A percentile compares a stretch with the other conserved stretches of the same genome.
phyloP scores from a whole-genome alignment of 2,329 filamentous ascomycete genomes.

The Alternaria consortialis region DNA sequence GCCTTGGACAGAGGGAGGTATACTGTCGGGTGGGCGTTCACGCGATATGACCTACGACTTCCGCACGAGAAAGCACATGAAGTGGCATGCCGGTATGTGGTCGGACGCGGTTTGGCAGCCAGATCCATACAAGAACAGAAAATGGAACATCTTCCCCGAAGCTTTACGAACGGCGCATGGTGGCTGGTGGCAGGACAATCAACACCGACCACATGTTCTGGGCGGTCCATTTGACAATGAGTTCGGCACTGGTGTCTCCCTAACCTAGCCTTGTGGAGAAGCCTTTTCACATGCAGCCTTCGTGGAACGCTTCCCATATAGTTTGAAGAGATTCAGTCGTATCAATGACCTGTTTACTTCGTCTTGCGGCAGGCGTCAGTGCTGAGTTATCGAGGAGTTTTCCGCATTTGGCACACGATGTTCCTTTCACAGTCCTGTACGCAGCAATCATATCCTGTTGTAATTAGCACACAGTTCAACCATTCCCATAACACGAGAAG shows the following conservation, averaged over 20 bases:
- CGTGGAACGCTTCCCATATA: slow-evolving; percentile 50
- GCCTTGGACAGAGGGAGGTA: slow-evolving; percentile 24
- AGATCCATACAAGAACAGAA: slow-evolving; percentile 27
- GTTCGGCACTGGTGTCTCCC: not conserved
- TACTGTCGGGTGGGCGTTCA: slow-evolving; percentile 25
- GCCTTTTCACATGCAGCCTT: slow-evolving; percentile 31
- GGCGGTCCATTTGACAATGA: slow-evolving; percentile 9
- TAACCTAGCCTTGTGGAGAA: not conserved
- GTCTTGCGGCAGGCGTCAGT: slow-evolving; percentile 43
- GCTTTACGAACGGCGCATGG: slow-evolving; percentile 39
- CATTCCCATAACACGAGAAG: not conserved
- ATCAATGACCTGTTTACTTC: slow-evolving; percentile 34
- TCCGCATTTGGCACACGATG: slow-evolving; percentile 45
- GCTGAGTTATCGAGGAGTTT: slow-evolving; percentile 39
- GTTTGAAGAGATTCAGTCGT: slow-evolving; percentile 28
- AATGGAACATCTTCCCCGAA: slow-evolving; percentile 30
- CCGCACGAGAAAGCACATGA: slow-evolving; percentile 43
- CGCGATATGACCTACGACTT: slow-evolving; percentile 48
- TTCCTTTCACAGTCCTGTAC: slow-evolving; percentile 46
- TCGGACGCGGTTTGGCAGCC: slow-evolving; percentile 45
- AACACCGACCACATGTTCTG: slow-evolving; percentile 22
- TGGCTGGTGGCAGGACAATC: slow-evolving; percentile 35
- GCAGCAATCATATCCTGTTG: slow-evolving; percentile 51
- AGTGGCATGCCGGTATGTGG: slow-evolving; percentile 38
- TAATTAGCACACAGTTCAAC: slow-evolving; percentile 20